A percentile compares a stretch with the other conserved stretches of the same genome.
These are phyloP conservation scores for Podaxis sp. DNA, from an alignment of 768 basidiomycete species.

Conservation along the genomic window DNA sequence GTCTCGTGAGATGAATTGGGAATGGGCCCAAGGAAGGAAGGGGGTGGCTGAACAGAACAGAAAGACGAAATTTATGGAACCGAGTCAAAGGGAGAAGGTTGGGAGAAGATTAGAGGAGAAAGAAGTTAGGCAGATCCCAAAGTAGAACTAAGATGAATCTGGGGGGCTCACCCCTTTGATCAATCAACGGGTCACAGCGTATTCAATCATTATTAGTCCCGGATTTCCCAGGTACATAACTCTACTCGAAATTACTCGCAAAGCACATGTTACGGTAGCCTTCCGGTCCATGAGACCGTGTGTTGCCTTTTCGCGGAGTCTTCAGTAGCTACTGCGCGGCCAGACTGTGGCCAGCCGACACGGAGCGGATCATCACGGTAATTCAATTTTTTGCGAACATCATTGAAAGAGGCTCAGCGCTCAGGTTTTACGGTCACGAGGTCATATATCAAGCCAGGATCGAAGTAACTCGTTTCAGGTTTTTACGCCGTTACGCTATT, in stretches of 20 bases:
- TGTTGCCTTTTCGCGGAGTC: too few relatives aligned
- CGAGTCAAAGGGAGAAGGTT: neutral
- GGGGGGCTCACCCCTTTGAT: neutral
- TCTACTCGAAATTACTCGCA: neutral
- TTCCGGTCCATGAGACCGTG: too few relatives aligned
- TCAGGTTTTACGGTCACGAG: too few relatives aligned
- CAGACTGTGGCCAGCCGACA: too few relatives aligned
- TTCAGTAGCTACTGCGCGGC: too few relatives aligned
- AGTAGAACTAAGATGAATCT: neutral
- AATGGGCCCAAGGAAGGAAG: neutral
- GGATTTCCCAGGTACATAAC: neutral
- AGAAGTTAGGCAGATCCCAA: neutral
- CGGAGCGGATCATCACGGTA: too few relatives aligned
- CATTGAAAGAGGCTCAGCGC: too few relatives aligned
- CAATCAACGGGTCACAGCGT: neutral
- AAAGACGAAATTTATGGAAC: neutral
- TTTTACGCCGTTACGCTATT: too few relatives aligned
- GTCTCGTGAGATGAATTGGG: conserved; percentile 1
- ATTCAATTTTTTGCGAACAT: too few relatives aligned
- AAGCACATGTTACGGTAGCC: too few relatives aligned
- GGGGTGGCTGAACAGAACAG: neutral
- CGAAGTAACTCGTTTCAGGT: too few relatives aligned
- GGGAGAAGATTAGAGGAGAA: neutral
- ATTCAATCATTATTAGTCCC: neutral
- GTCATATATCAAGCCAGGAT: too few relatives aligned